Evolutionary conservation across 768 basidiomycete species (phyloP), one percentile per base, ranked within the genome.

Genomic region (Daedalea quercina): DNA sequence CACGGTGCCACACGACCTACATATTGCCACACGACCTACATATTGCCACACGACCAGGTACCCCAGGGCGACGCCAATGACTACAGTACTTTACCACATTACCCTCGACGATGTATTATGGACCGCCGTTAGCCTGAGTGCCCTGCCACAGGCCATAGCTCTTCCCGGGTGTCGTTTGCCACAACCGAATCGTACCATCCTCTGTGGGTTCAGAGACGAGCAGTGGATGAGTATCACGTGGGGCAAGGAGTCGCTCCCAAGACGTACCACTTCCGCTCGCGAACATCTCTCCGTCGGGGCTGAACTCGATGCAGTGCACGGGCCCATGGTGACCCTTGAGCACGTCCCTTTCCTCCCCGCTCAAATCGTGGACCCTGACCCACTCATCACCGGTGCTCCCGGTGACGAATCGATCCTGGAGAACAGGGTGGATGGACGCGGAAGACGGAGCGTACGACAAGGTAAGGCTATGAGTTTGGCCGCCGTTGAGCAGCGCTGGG

Each of bases 321-420:
- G 95, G 94, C 22, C 95, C 96, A 65, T 98, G 96, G 64, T 98
- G 96, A 3, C 95, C 95, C 69, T 96, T 95, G 53, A 94, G 77
- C 26, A 96, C 80, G 53, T 97, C 95, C 57, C 80, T 72, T 72
- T 99, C 94, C 67, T 87, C 84, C 1, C 95, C 96, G 28, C 87
- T 81, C 64, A 94, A 83, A 15, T 87, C 87, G 66, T 98, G 93
- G 26, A 97, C 82, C 33, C 95, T 79, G 43, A 99, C 94, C 96
- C 96, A 98, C 62, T 97, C 94, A 67, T 99, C 96, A 13, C 78
- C 80, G 47, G 79, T 76, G 59, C 84, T 90, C 37, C 96, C 96
- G 0, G 92, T 93, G 52, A 98, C 87, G 69, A 97, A 98, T 47
- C 91, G 81, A 65, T 95, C 89, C 63, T 90, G 84, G 43, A 80